phyloP scores from a whole-genome alignment of 2,329 filamentous ascomycete species.

The Talaromyces sp. region DNA sequence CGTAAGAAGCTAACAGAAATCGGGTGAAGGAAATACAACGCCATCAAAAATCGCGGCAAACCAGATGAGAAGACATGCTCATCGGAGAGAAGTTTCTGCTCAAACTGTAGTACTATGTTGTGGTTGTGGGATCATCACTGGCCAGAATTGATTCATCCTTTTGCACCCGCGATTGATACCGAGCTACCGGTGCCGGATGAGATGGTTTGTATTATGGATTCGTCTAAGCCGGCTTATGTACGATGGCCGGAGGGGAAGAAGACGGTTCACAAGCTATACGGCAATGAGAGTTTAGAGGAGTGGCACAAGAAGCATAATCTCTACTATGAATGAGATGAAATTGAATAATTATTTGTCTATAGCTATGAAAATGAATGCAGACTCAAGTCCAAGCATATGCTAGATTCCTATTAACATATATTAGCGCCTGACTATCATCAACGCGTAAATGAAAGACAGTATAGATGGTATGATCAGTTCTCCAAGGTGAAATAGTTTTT shows the following conservation, averaged over 20 bases:
- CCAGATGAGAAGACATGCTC: slow-evolving; percentile 37
- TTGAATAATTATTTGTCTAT: not conserved
- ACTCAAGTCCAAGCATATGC: not conserved
- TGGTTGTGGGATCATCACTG: slow-evolving; percentile 49
- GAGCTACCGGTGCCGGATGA: slow-evolving; percentile 44
- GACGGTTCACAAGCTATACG: slow-evolving; percentile 39
- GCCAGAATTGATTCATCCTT: slow-evolving; percentile 50
- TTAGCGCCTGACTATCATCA: slow-evolving; percentile 23
- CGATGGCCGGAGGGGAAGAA: slow-evolving; percentile 50
- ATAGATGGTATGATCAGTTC: slow-evolving; percentile 52
- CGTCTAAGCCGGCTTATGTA: slow-evolving; percentile 47
- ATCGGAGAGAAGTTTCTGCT: slow-evolving; percentile 49
- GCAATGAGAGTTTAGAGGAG: slow-evolving; percentile 40
- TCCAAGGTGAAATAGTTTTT: slow-evolving; percentile 60
- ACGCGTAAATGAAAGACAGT: not conserved
- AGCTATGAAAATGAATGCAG: not conserved
- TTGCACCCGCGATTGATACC: slow-evolving; percentile 50
- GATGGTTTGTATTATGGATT: slow-evolving; percentile 47
- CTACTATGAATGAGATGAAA: slow-evolving; percentile 30
- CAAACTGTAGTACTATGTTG: slow-evolving; percentile 47
- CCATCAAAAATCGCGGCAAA: slow-evolving; percentile 44
- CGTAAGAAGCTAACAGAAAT: not conserved
- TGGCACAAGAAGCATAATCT: slow-evolving; percentile 47
- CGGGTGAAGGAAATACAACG: slow-evolving; percentile 42
- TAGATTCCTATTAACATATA: not conserved